Conservation (phyloP, 208 protist genomes). For the Wallacemonas rigidus region DNA sequence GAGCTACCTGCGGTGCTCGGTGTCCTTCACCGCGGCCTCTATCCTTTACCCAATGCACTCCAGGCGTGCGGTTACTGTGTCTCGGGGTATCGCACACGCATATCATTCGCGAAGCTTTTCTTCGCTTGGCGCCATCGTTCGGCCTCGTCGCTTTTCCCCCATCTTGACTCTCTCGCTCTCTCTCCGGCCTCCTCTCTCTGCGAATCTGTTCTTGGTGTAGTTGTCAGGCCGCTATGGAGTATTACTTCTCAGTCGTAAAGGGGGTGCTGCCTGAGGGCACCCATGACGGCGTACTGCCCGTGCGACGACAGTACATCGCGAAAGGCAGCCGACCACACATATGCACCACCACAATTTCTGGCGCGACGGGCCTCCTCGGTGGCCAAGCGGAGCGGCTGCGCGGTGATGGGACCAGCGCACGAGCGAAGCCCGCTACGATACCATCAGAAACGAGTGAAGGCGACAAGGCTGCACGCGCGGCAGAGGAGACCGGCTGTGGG, state of each 20-base stretch:
- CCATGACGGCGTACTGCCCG: neutral
- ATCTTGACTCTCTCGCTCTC: conserved; percentile 3
- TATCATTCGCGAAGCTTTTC: too few species aligned
- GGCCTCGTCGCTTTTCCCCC: neutral
- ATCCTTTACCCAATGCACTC: too few species aligned
- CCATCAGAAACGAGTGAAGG: neutral
- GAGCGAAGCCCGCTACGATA: conserved; percentile 7
- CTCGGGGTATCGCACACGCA: too few species aligned
- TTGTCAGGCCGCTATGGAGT: conserved; percentile 18
- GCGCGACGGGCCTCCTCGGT: neutral
- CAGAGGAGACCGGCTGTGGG: neutral
- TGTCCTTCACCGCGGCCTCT: too few species aligned
- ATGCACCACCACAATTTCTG: conserved; percentile 21
- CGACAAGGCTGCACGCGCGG: neutral
- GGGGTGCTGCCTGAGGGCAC: conserved; percentile 26
- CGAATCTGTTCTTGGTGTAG: neutral
- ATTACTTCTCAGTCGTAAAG: conserved; percentile 33
- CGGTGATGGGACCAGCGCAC: conserved; percentile 27
- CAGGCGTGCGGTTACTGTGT: too few species aligned
- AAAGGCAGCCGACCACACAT: conserved; percentile 51
- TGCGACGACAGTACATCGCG: conserved; percentile 40
- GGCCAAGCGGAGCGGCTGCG: conserved; percentile 27
- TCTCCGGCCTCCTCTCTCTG: neutral
- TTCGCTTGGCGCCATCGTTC: neutral
- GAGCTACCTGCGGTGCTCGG: too few species aligned